These are phyloP conservation scores for Capsella rubella DNA, from an alignment of 441 rosid genomes.

Conservation along the genomic window DNA sequence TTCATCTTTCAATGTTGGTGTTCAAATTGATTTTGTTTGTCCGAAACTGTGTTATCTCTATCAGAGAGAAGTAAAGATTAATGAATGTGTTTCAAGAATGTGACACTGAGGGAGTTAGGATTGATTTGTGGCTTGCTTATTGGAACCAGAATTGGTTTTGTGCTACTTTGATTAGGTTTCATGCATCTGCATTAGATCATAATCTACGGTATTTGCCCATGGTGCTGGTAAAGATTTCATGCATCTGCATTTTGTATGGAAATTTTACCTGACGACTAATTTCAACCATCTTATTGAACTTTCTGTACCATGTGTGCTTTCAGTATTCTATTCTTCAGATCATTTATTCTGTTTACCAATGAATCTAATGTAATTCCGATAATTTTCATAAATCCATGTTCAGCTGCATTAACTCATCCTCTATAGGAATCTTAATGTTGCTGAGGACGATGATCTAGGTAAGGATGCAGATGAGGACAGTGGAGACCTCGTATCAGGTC, in stretches of 20 bases:
- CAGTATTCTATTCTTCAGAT: background rate
- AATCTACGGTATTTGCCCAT: background rate
- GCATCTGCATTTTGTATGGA: constrained; percentile 11
- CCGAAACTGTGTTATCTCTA: background rate
- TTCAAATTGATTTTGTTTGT: background rate
- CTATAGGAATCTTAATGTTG: constrained; percentile 82
- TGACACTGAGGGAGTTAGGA: constrained; percentile 6
- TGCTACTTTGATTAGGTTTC: constrained; percentile 3
- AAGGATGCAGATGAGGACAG: constrained; percentile 57
- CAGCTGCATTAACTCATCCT: constrained; percentile 39
- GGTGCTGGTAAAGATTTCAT: background rate
- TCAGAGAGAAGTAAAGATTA: background rate
- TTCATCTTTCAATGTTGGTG: background rate
- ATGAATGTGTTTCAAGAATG: background rate
- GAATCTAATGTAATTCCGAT: constrained; percentile 7
- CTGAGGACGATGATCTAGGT: constrained; percentile 78
- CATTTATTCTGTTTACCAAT: background rate
- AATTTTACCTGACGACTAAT: background rate
- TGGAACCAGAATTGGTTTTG: constrained; percentile 3
- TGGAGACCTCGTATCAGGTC: constrained; percentile 74
- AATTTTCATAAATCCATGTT: constrained; percentile 28
- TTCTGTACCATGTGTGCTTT: background rate
- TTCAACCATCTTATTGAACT: background rate
- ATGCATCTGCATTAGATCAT: background rate
- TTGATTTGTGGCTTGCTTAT: background rate